Conservation (phyloP, 768 basidiomycete species). For the Phlebiopsis flavidoalba region DNA sequence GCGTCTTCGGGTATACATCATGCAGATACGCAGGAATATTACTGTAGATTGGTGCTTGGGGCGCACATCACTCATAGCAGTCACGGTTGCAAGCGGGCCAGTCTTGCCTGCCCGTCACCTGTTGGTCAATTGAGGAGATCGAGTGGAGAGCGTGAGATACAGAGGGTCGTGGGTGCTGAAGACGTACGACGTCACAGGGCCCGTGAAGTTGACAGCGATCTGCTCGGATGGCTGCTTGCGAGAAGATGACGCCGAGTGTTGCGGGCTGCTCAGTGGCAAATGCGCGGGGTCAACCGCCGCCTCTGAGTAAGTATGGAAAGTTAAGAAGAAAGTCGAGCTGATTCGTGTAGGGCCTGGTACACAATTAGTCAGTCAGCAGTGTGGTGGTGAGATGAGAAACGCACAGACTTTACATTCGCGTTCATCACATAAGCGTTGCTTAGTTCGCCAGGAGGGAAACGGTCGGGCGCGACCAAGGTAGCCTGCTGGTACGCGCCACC, state of each 20-base stretch:
- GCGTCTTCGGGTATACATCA: background rate
- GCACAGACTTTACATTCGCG: background rate
- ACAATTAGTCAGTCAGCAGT: background rate
- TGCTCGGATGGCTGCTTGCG: background rate
- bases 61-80: background rate
- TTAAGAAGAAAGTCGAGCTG: conserved; percentile 2
- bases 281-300: background rate
- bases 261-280: background rate
- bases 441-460: background rate
- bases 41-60: background rate
- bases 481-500: background rate
- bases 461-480: background rate
- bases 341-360: background rate
- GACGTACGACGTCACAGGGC: background rate
- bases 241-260: background rate
- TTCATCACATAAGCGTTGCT: background rate
- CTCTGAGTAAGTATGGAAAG: conserved; percentile 1
- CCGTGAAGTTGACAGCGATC: background rate
- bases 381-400: background rate
- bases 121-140: background rate
- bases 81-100: background rate
- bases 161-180: background rate
- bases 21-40: background rate
- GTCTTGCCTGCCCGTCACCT: background rate
- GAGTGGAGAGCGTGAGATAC: background rate